Base-by-base conservation (phyloP, 2,329 filamentous ascomycete species). In the Alternaria brassicae region DNA sequence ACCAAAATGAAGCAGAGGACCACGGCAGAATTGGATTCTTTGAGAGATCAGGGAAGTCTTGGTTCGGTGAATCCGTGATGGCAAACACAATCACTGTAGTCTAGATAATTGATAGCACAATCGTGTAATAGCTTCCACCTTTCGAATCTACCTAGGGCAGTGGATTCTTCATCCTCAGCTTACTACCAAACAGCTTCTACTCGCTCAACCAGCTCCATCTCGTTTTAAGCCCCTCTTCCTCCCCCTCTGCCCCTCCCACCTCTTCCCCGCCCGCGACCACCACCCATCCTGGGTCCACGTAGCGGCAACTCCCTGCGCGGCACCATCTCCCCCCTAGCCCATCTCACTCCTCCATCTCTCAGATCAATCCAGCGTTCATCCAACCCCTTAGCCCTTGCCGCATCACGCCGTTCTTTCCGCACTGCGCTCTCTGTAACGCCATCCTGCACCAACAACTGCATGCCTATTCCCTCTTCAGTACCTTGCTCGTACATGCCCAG, bases 401-500 rank as follows among this genome's bases (percentile, higher is more conserved):
- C 44, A n/a, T 68, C 60, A 52, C 60, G 47, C 19, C 57, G 53
- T 50, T 48, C 52, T 21, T 66, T 63, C 44, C 64, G 56, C 17
- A 49, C 64, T 15, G 68, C 50, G 52, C 72, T 62, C 6, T 71
- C 68, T 12, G 68, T 69, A 0, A 80, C 65, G n/a, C 69, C 72
- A 17, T 73, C 72, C 55, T 82, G 80, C 10, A 79, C 72, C 37
- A 75, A 66, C 36, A 82, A 64, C 58, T 77, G 78, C 79, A 81
- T 79, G 1, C 65, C 71, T 17, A 73, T 4, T 0, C 60, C 62
- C n/a, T 76, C 65, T 32, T 71, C 69, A 36, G 56, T 67, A 1
- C 73, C 75, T 58, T 83, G 81, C 53, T 82, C 80, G 55, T 82
- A 83, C 78, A 82, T 81, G 0, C 80, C 79, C 12, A 83, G 62